Evolutionary conservation across 2,329 filamentous ascomycete genomes (phyloP), one percentile per base, ranked within the genome.

Genomic region (Exophiala aquamarina): DNA sequence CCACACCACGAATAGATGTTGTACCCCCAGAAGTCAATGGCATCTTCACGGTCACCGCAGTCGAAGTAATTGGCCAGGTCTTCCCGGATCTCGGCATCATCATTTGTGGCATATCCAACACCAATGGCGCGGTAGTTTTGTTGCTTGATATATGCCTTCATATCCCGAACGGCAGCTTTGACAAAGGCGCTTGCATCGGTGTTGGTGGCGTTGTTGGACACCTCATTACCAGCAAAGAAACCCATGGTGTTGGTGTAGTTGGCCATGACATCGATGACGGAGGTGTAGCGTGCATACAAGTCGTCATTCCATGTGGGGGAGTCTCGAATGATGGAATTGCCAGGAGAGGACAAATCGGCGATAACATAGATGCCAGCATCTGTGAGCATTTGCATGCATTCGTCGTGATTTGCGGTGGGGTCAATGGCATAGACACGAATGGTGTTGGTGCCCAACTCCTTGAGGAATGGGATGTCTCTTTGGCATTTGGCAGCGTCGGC

Each of bases 1-100:
- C 92, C 93, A 68, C 93, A 98, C 93, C 93, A 98, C 43, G 91
- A 95, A 80, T 98, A 98, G 74, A 97, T 95, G 79, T 98, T 98
- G 85, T 97, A 97, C 50, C 93, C 93, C 88, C 91, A 98, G 78
- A 94, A 97, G 72, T 98, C 93, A 58, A 97, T 95, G 52, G 86
- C 69, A 63, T 72, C 70, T 7, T 75, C 72, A 26, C 75, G 66
- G 52, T 81, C 69, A 47, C 91, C 88, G 66, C 93, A 98, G 78
- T 95, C 91, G 75, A 98, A 96, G 80, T 95, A 98, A 66, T 89
- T 75, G 59, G 89, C 88, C 64, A 97, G 82, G 62, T 89, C 76
- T 57, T 77, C 77, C 68, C 93, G 88, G 61, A 95, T 94, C 17
- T 82, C 78, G 32, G 83, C 79, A 69, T 96, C 91, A 61, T 97